Base-by-base conservation (phyloP, 495 filamentous ascomycete species). In the Podospora australis region DNA sequence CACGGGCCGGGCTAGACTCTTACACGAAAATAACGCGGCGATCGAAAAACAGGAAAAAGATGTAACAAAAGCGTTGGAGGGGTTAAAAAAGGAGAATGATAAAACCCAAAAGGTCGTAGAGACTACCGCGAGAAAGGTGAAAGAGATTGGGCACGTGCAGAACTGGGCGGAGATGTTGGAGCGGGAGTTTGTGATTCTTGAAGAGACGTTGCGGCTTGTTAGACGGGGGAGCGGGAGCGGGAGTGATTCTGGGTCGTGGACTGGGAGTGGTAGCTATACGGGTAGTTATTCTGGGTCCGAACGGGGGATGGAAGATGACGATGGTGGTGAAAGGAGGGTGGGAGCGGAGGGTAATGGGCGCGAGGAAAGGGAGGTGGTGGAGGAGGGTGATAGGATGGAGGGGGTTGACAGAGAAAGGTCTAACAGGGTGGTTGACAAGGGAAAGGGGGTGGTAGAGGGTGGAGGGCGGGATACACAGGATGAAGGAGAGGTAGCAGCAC, bases 81-180 rank as follows among this genome's bases (percentile, higher is more conserved):
- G 63, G n/a, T 69, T 98, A 54, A 70, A 75, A 14, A 80, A 74
- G 50, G 85, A 91, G 63, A 90, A 81, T 51, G 81, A 81, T 44
- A 75, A 81, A 67, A 79, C 84, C 66, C 73, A 75, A 56, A 82
- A 78, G 56, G 61, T 91, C 29, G 84, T 81, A 11, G 79, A 82
- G 53, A 74, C 80, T 56, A 82, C 83, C 39, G 74, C 81, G 43
- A 75, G 78, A 35, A 81, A 80, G 61, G 67, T 98, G 39, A 96
- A 96, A 71, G 88, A 95, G 77, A 78, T 96, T 57, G 92, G 92
- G 23, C 88, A 96, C 63, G 80, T 96, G 66, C 92, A 96, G 78
- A 95, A 96, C 63, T 96, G 90, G 90, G 91, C 91, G 32, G 92
- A 98, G 79, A 78, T 95, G 74, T 74, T 96, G 57, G 92, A 98